Evolutionary conservation across 1,284 basidiomycete species (phyloP), one percentile per base, ranked within the genome.

Genomic region (Sanghuangporus sanghuang): DNA sequence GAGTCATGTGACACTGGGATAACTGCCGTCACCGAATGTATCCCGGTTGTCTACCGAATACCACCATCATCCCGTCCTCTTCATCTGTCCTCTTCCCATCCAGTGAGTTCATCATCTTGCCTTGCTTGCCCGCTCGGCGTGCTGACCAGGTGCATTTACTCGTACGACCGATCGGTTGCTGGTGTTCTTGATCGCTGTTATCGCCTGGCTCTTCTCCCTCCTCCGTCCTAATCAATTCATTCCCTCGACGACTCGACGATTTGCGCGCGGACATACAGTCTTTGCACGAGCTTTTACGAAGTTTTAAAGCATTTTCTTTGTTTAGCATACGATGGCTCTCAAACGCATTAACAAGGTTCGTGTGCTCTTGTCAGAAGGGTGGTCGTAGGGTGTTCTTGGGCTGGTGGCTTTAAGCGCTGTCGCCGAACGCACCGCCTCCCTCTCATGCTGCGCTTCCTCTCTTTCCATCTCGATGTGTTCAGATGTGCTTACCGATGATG

Each of bases 301-400:
- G 44, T n/a, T n/a, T 63, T 3, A 32, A 32, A 68, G 55, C 69
- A 65, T 70, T 64, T 52, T 60, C 3, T 32, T 3, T 32, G 27
- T 32, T 32, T 32, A 32, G 27, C 67, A 68, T 36, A 38, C 69
- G 69, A 97, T 96, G 95, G 95, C 95, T 74, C 85, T 97, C 72
- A 96, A 96, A 85, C 95, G 95, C 85, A 98, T 98, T 83, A 96
- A 95, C 91, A 97, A 96, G 90, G 95, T 95, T 68, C 63, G 85
- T 72, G 44, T 39, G 36, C 16, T n/a, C 7, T n/a, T 46, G 16
- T 7, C 16, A 18, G 7, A 7, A 16, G 44, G 44, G 16, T 65
- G 54, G 38, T 48, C 49, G 23, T 18, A 50, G 38, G 42, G 44
- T 8, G 27, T 59, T 23, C 42, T 62, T 44, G 42, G 5, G 35